Percentiles rank a stretch among this genome's conserved stretches.
Evolutionary conservation across 163 green algal genomes (phyloP).

Genomic region (Dunaliella salina): DNA sequence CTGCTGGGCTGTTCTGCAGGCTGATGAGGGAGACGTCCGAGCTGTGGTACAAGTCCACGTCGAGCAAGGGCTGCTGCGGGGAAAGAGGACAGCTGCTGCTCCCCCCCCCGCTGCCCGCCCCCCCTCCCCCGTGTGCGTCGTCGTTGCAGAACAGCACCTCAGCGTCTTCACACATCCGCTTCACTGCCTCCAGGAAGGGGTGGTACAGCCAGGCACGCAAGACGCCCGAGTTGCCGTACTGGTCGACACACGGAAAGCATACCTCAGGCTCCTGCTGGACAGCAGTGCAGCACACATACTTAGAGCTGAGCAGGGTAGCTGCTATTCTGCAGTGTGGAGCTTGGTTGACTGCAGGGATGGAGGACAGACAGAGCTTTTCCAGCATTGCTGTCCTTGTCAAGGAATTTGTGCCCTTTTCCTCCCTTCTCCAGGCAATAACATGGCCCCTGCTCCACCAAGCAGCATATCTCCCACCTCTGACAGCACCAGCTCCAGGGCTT

Average conservation of each 20-base stretch:
- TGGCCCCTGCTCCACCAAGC: too few species aligned
- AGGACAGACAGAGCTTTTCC: neutral
- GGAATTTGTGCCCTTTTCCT: too few species aligned
- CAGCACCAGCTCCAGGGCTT: constrained; percentile 16
- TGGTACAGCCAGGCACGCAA: constrained; percentile 15
- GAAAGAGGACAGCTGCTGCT: neutral
- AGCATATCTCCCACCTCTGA: neutral
- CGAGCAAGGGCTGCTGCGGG: constrained; percentile 1
- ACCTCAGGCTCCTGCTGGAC: constrained; percentile 17
- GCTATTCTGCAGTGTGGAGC: too few species aligned
- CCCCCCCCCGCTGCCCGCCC: neutral
- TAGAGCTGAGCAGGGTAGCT: too few species aligned
- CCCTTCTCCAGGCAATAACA: too few species aligned
- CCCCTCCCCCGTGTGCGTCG: neutral
- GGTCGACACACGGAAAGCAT: constrained; percentile 8
- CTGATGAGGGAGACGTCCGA: constrained; percentile 19
- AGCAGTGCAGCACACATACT: too few species aligned
- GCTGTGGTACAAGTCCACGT: constrained; percentile 14
- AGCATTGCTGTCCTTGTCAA: neutral
- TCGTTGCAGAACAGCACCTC: neutral
- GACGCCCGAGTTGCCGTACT: constrained; percentile 14
- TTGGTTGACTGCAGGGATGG: neutral
- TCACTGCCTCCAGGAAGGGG: constrained; percentile 14
- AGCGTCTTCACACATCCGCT: constrained; percentile 1
- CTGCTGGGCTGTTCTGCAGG: constrained; percentile 20